Evolutionary conservation across 2,329 filamentous ascomycete genomes (phyloP).

Genomic region (Furcasterigmium furcatum): DNA sequence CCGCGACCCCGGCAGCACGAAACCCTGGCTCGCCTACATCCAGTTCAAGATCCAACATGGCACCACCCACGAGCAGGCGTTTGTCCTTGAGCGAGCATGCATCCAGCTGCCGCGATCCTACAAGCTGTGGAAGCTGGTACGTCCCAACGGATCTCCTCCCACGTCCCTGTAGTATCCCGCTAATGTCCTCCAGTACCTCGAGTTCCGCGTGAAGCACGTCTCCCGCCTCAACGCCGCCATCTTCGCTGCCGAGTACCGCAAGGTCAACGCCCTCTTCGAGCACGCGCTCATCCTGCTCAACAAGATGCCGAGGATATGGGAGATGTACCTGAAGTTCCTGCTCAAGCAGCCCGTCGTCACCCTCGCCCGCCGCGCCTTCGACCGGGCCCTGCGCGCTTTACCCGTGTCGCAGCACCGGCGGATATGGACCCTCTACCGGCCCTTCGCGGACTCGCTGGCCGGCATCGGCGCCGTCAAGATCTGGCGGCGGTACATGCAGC

Average conservation of each 20-base stretch:
- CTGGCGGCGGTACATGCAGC: constrained; percentile 95
- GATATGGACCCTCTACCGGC: constrained; percentile 88
- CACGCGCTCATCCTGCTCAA: constrained; percentile 88
- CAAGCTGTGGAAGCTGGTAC: constrained; percentile 95
- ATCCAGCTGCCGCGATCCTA: constrained; percentile 88
- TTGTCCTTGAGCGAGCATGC: constrained; percentile 87
- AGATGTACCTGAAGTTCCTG: constrained; percentile 91
- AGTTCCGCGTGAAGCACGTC: constrained; percentile 78
- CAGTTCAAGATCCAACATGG: constrained; percentile 88
- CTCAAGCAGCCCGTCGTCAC: constrained; percentile 91
- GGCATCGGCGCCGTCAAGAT: constrained; percentile 89
- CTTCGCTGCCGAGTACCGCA: constrained; percentile 78
- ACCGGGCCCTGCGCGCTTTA: constrained; percentile 84
- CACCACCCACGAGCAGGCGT: constrained; percentile 78
- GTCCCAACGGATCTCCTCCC: constrained; percentile 12
- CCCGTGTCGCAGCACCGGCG: constrained; percentile 94
- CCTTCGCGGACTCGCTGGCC: constrained; percentile 86
- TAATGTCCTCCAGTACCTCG: constrained; percentile 63
- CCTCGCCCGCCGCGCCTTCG: constrained; percentile 81
- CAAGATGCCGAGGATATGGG: constrained; percentile 99
- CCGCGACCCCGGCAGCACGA: constrained; percentile 79
- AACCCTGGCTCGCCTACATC: constrained; percentile 94
- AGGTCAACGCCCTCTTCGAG: constrained; percentile 94
- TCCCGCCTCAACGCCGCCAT: constrained; percentile 78
- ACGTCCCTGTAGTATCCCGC: neutral